Base-by-base conservation (phyloP, 208 protist species). In the Endotrypanum monterogeii region DNA sequence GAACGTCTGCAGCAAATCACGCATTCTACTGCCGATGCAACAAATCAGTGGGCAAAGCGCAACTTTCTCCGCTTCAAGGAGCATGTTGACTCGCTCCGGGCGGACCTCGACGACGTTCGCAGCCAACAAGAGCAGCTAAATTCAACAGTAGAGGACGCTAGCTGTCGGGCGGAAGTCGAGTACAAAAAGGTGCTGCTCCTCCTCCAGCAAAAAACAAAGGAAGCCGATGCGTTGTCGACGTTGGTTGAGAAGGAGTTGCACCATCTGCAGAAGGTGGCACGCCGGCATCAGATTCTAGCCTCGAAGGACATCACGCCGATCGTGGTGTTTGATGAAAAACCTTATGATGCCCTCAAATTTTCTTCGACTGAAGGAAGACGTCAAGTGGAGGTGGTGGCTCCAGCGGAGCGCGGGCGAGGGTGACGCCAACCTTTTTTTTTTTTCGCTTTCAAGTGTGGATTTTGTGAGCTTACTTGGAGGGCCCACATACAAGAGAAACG, bases 31-130 rank as follows among this genome's bases (percentile, higher is more conserved):
- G 67, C 92, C 14, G 85, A 89, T 35, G 83, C 73, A 28, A 91
- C 82, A 32, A 78, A 84, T 61, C 78, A 90, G 79, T 96, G 89
- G 89, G 80, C 83, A 39, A 86, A 76, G 66, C 79, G 87, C 63
- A 96, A 94, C 78, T 76, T 96, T 74, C 82, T 92, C 74, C 88
- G 88, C 23, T 84, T 96, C 46, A 94, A 93, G 66, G 79, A 96
- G 79, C 89, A 90, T 32, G 78, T 94, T 7, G 87, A 93, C 61
- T 65, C 67, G 50, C 60, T 91, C 54, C 67, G 75, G 12, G 66
- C 70, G 11, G 83, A 83, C 41, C 48, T 89, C 7, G 73, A 58
- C 9, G 82, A 78, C 51, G 54, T 93, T n/a, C 68, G 72, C 39
- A 79, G 83, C 12, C 71, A 65, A 6, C 87, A 90, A 67, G 61